phyloP scores from a whole-genome alignment of 2,329 filamentous ascomycete species.

The Talaromyces pinophilus region DNA sequence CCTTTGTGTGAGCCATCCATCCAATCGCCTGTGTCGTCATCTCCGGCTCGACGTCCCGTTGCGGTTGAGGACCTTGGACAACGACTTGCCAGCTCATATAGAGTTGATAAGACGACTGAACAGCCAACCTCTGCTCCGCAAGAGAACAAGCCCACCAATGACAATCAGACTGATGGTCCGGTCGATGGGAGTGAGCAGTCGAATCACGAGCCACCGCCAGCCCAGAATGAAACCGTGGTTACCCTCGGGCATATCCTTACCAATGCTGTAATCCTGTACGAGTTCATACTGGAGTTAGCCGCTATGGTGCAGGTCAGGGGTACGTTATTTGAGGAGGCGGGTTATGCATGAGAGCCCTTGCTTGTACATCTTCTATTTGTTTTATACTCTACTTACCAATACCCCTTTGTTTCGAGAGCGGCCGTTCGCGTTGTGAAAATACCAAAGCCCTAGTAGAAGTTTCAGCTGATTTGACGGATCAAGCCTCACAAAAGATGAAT shows the following conservation, averaged over 20 bases:
- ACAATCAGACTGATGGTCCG: background rate
- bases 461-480: background rate
- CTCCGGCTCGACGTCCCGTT: constrained; percentile 13
- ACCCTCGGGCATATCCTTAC: constrained; percentile 78
- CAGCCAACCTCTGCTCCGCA: constrained; percentile 6
- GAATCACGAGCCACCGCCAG: constrained; percentile 34
- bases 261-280: constrained; percentile 76
- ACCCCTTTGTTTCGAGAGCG: background rate
- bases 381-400: background rate
- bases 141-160: constrained; percentile 9
- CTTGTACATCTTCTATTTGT: background rate
- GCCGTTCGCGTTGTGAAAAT: background rate
- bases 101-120: constrained; percentile 22
- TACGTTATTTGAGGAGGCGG: constrained; percentile 74
- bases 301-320: constrained; percentile 73
- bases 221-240: constrained; percentile 41
- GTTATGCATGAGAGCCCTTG: constrained; percentile 48
- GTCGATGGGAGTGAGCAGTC: constrained; percentile 29
- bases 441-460: background rate
- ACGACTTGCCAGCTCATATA: constrained; percentile 39
- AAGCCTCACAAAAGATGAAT: background rate
- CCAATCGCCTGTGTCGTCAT: constrained; percentile 20
- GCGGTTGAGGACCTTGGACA: constrained; percentile 31
- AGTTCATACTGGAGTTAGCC: constrained; percentile 75
- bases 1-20: constrained; percentile 30